Conservation (phyloP, 345 rosid species). For the Luvunga scandens region DNA sequence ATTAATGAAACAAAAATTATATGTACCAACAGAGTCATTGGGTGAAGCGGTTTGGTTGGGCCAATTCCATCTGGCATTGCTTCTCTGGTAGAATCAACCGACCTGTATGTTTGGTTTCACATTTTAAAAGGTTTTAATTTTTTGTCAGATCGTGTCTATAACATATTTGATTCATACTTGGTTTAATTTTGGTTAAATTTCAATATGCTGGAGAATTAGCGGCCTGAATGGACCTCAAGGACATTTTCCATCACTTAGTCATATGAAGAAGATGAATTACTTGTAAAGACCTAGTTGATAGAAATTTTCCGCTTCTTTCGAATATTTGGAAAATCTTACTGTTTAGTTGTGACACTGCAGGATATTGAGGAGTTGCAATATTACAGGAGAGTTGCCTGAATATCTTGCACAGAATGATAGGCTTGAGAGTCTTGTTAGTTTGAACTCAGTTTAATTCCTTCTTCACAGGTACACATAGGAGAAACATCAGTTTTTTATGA, state of each 20-base stretch:
- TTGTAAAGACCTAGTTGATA: constrained; percentile 29
- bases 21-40: constrained; percentile 26
- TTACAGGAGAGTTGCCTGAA: constrained; percentile 40
- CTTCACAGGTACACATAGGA: background rate
- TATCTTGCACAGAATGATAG: constrained; percentile 28
- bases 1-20: background rate
- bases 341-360: constrained; percentile 25
- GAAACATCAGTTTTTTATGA: background rate
- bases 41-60: constrained; percentile 53
- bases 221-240: constrained; percentile 40
- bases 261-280: constrained; percentile 20
- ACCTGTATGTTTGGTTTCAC: constrained; percentile 28
- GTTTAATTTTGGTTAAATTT: background rate
- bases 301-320: background rate
- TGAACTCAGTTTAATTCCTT: background rate
- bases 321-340: background rate
- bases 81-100: constrained; percentile 15
- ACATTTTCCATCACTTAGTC: constrained; percentile 33
- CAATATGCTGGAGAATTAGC: constrained; percentile 48
- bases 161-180: background rate
- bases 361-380: constrained; percentile 55
- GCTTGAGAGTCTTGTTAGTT: constrained; percentile 35
- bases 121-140: no score
- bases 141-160: background rate
- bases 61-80: constrained; percentile 48